phyloP scores from a whole-genome alignment of 225 moss, liverwort and hornwort species.

The Bryum argenteum region DNA sequence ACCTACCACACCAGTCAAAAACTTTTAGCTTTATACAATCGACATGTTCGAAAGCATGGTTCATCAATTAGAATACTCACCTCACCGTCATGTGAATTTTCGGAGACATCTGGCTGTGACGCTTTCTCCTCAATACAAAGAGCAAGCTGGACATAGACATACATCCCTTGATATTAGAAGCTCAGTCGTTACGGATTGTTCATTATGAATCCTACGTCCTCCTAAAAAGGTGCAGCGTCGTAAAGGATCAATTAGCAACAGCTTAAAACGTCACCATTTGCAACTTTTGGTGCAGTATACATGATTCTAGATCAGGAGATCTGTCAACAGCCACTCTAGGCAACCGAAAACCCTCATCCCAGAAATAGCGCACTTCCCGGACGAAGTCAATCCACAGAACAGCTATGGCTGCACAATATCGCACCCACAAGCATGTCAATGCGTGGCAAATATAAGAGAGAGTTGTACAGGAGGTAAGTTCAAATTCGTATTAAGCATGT shows the following conservation, averaged over 20 bases:
- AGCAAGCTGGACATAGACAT: constrained; percentile 51
- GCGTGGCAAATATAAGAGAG: constrained; percentile 12
- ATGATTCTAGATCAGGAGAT: constrained; percentile 71
- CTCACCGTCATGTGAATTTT: constrained; percentile 29
- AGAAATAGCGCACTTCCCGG: constrained; percentile 85
- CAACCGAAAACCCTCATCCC: constrained; percentile 87
- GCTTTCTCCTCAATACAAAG: constrained; percentile 59
- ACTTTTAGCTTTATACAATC: constrained; percentile 5
- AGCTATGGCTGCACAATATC: constrained; percentile 70
- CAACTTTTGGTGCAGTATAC: constrained; percentile 87
- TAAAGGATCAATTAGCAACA: neutral
- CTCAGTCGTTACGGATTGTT: neutral
- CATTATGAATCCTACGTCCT: neutral
- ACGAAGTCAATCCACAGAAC: constrained; percentile 95
- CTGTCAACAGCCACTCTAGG: constrained; percentile 72
- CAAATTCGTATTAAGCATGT: constrained; percentile 18
- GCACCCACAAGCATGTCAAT: constrained; percentile 17
- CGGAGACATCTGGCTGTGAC: constrained; percentile 31
- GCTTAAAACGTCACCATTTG: constrained; percentile 69
- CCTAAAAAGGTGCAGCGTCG: constrained; percentile 12
- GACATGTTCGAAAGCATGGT: constrained; percentile 15
- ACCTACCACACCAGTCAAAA: constrained; percentile 33
- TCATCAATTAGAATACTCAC: constrained; percentile 29
- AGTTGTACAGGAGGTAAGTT: neutral
- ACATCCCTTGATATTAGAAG: constrained; percentile 22